phyloP scores from a whole-genome alignment of 768 basidiomycete species.

The Naematelia encephala region DNA sequence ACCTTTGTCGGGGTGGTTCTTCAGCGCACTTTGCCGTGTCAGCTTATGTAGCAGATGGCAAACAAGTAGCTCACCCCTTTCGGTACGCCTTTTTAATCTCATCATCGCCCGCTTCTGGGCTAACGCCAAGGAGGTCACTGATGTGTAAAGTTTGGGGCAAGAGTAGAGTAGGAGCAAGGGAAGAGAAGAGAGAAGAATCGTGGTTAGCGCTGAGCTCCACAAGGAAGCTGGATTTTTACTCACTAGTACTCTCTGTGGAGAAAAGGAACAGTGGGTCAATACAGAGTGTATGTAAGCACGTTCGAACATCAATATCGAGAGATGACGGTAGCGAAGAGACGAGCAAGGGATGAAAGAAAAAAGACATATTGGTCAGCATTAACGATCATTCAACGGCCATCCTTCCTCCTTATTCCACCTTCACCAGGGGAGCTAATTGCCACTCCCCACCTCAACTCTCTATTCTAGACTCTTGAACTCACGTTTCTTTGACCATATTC shows the following conservation, averaged over 20 bases:
- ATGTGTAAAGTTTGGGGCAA: constrained; percentile 5
- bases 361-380: constrained; percentile 10
- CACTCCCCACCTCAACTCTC: too few relatives aligned
- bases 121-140: constrained; percentile 82
- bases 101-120: constrained; percentile 69
- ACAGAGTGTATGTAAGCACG: background rate
- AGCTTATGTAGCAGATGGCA: background rate
- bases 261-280: too few relatives aligned
- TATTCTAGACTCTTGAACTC: too few relatives aligned
- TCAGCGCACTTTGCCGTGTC: constrained; percentile 19
- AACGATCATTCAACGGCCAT: background rate
- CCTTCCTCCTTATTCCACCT: background rate
- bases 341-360: background rate
- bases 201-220: background rate
- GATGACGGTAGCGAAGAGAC: constrained; percentile 10
- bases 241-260: constrained; percentile 47
- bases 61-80: constrained; percentile 78
- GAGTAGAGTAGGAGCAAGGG: background rate
- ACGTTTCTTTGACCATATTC: constrained; percentile 20
- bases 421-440: background rate
- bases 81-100: constrained; percentile 88
- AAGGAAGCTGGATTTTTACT: constrained; percentile 15
- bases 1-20: constrained; percentile 54
- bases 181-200: too few relatives aligned
- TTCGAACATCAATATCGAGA: background rate